Evolutionary conservation across 495 filamentous ascomycete species (phyloP).

Genomic region (Penicillium dipodomyicola): DNA sequence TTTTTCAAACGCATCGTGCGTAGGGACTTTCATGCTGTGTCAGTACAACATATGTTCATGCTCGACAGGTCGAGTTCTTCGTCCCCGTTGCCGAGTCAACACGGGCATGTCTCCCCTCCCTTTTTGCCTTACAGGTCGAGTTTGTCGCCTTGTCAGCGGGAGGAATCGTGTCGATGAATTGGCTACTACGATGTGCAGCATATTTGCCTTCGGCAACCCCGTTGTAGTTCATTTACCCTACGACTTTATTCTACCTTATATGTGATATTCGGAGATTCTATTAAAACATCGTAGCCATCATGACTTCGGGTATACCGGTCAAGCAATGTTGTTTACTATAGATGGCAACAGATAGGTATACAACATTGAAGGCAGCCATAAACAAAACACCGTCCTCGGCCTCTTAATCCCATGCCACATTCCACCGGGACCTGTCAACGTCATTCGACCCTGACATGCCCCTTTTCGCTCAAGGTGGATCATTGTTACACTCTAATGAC

Average conservation of each 20-base stretch:
- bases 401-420: conserved; percentile 9
- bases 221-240: neutral
- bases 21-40: neutral
- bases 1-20: neutral
- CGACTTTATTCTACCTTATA: neutral
- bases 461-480: conserved; percentile 4
- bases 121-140: conserved; percentile 1
- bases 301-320: neutral
- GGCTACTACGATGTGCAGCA: neutral
- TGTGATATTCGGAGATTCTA: neutral
- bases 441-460: conserved; percentile 5
- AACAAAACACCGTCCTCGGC: neutral
- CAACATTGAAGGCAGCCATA: neutral
- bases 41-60: neutral
- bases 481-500: conserved; percentile 1
- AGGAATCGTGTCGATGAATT: neutral
- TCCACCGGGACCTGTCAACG: conserved; percentile 4
- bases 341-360: neutral
- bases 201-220: neutral
- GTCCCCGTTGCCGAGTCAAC: conserved; percentile 24
- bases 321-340: neutral
- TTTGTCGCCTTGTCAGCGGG: neutral
- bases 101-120: conserved; percentile 1
- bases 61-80: conserved; percentile 18
- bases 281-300: neutral